Base-by-base conservation (phyloP, 768 basidiomycete species). In the Serendipita sp. region DNA sequence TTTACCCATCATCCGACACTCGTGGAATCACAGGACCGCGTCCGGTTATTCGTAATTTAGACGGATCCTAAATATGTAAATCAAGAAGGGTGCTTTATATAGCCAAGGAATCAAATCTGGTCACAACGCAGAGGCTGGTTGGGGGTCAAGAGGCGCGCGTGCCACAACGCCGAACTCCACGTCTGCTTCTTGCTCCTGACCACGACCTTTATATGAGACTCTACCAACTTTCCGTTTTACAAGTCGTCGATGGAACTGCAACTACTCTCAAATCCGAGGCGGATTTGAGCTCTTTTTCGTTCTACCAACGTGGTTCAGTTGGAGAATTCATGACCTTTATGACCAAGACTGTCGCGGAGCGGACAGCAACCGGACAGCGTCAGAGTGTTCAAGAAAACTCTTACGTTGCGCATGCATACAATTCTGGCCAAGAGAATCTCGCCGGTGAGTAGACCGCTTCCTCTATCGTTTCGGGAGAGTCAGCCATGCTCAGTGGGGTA, bases 321-420 rank as follows among this genome's bases (percentile, higher is more conserved):
- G 82, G 78, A 60, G 95, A 98, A 75, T 97, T 98, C 74, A 81
- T 98, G 82, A 79, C 82, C 26, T 98, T 98, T 80, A 87, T 96
- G 73, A 83, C 87, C 50, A 91, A 85, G 79, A 97, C 93, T 1
- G 91, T 97, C 33, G 84, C 83, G 42, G 90, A 94, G 69, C 79
- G 93, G 48, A 98, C 94, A 16, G 77, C 79, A 3, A 82, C 84
- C 64, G 92, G 91, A 17, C 89, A 93, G 73, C 81, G 96, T 53
- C 91, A 95, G 76, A 93, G 88, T 61, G 84, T 98, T 11, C 86
- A 94, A 72, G 95, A 98, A 77, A 91, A 93, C 72, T 84, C 79
- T 65, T 91, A 98, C 72, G 87, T 83, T 16, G 93, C 91, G 0
- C 92, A 97, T 76, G 90, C 90, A 5, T 96, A 94, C 75, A 91